These are phyloP conservation scores for Pseudonectria buxi DNA, from an alignment of 2,329 filamentous ascomycete species.

Conservation along the genomic window DNA sequence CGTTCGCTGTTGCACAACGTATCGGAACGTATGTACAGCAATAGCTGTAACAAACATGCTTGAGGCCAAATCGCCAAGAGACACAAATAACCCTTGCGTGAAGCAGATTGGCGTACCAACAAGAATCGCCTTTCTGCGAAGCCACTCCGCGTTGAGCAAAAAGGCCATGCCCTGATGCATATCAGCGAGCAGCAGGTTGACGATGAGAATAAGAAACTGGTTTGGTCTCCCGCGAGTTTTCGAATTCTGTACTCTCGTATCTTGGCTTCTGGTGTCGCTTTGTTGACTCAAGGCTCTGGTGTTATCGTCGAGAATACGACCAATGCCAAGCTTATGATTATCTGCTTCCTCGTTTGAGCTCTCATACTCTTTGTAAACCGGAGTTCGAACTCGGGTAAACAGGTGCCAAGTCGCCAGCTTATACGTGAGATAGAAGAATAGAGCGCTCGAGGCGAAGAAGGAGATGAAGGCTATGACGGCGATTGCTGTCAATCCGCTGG, in stretches of 20 bases:
- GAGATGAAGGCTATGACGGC: constrained; percentile 24
- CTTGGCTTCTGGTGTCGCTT: neutral
- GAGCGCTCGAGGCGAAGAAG: constrained; percentile 20
- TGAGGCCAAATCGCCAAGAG: constrained; percentile 57
- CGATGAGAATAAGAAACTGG: constrained; percentile 63
- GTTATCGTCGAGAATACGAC: constrained; percentile 25
- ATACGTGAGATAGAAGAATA: constrained; percentile 27
- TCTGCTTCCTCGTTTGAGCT: constrained; percentile 16
- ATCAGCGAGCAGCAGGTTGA: constrained; percentile 63
- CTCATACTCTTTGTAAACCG: constrained; percentile 4
- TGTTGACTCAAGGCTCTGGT: neutral
- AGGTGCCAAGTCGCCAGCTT: constrained; percentile 25
- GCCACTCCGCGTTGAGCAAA: constrained; percentile 54
- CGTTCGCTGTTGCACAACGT: constrained; percentile 50
- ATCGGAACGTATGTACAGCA: constrained; percentile 59
- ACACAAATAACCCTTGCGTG: constrained; percentile 63
- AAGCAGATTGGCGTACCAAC: constrained; percentile 50
- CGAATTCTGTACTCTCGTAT: neutral
- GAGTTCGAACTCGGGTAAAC: constrained; percentile 11
- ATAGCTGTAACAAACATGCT: constrained; percentile 62
- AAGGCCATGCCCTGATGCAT: constrained; percentile 60
- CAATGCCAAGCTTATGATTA: constrained; percentile 31
- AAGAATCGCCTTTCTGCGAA: constrained; percentile 45
- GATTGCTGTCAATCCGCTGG: constrained; percentile 24
- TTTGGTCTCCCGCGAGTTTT: constrained; percentile 40